Conservation (phyloP, 2,329 filamentous ascomycete genomes). For the Capronia coronata region DNA sequence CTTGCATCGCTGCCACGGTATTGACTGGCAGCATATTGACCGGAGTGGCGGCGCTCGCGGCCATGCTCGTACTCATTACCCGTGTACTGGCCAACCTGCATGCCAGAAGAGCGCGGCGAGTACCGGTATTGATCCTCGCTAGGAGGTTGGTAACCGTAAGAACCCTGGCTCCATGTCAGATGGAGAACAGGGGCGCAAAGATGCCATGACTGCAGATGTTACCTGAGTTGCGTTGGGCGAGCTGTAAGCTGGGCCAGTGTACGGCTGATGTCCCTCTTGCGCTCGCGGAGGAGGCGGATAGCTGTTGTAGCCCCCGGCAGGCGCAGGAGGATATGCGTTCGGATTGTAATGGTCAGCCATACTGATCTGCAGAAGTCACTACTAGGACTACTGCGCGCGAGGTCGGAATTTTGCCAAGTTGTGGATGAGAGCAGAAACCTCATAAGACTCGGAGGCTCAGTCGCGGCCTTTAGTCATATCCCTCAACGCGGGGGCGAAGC, state of each 20-base stretch:
- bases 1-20: slow-evolving; percentile 13
- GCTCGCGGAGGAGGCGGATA: slow-evolving; percentile 16
- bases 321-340: slow-evolving; percentile 16
- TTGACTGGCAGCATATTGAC: slow-evolving; percentile 20
- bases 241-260: slow-evolving; percentile 12
- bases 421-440: no score
- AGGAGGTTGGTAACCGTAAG: slow-evolving; percentile 21
- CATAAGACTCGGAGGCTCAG: background rate
- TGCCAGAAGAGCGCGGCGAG: slow-evolving; percentile 21
- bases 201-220: background rate
- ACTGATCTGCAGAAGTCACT: background rate
- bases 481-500: background rate
- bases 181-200: background rate
- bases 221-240: slow-evolving; percentile 12
- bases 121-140: slow-evolving; percentile 23
- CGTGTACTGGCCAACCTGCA: slow-evolving; percentile 22
- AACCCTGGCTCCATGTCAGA: slow-evolving; percentile 9
- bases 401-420: no score
- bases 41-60: slow-evolving; percentile 21
- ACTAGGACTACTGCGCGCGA: no score
- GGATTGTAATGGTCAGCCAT: slow-evolving; percentile 21
- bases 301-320: slow-evolving; percentile 6
- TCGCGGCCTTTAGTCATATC: slow-evolving; percentile 1
- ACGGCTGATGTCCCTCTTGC: slow-evolving; percentile 2
- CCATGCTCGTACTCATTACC: slow-evolving; percentile 12